phyloP scores from a whole-genome alignment of 2,329 filamentous ascomycete species.

The Macrophomina tecta region DNA sequence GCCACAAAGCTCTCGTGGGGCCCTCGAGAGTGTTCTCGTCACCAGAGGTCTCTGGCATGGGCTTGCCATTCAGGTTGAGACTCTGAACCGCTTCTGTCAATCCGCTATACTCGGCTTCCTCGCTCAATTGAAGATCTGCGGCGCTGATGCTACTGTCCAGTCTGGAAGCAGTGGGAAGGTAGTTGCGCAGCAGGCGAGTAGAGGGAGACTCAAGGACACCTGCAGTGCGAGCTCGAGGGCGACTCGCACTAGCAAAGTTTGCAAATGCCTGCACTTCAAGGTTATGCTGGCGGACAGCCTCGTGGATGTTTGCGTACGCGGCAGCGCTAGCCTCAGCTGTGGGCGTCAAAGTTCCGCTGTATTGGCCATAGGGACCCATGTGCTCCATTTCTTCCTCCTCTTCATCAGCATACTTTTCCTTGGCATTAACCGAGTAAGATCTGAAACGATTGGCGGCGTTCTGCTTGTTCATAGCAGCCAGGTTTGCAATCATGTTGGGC shows the following conservation, averaged over 20 bases:
- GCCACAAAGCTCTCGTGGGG: slow-evolving; percentile 92
- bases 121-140: slow-evolving; percentile 74
- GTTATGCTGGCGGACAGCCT: slow-evolving; percentile 87
- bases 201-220: slow-evolving; percentile 84
- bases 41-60: slow-evolving; percentile 62
- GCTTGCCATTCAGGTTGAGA: slow-evolving; percentile 74
- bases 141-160: slow-evolving; percentile 78
- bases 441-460: slow-evolving; percentile 84
- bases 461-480: slow-evolving; percentile 75
- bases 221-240: slow-evolving; percentile 88
- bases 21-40: slow-evolving; percentile 85
- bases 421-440: slow-evolving; percentile 98
- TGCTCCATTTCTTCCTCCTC: slow-evolving; percentile 72
- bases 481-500: slow-evolving; percentile 60
- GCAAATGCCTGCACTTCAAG: slow-evolving; percentile 91
- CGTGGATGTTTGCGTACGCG: slow-evolving; percentile 66
- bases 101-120: slow-evolving; percentile 79
- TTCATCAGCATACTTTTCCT: slow-evolving; percentile 94
- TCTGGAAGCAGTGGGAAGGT: slow-evolving; percentile 76
- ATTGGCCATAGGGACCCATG: slow-evolving; percentile 54
- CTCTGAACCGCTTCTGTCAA: slow-evolving; percentile 82
- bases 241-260: slow-evolving; percentile 75
- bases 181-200: slow-evolving; percentile 68
- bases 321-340: slow-evolving; percentile 58
- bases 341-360: slow-evolving; percentile 66